Conservation (phyloP, 2,329 filamentous ascomycete species). For the Ophiocordyceps camponoti-saundersi region DNA sequence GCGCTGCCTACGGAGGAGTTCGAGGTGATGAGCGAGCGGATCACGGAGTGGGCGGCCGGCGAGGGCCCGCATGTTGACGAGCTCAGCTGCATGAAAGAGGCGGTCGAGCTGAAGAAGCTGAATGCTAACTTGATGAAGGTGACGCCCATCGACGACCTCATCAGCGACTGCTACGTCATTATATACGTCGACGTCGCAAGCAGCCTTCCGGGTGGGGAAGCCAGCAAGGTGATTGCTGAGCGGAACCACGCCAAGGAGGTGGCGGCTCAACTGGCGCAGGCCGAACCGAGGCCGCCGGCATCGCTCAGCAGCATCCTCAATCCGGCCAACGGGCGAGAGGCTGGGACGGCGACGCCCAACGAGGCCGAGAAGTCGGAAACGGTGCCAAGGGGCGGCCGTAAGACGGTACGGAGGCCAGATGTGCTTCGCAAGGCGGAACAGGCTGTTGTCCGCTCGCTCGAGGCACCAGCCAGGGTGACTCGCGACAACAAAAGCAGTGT, state of each 20-base stretch:
- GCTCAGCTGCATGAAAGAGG: conserved; percentile 38
- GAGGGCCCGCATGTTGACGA: conserved; percentile 21
- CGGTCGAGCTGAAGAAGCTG: conserved; percentile 46
- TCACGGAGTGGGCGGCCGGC: conserved; percentile 34
- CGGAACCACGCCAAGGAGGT: conserved; percentile 24
- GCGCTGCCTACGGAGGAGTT: conserved; percentile 35
- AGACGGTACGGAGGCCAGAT: conserved; percentile 33
- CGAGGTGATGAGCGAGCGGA: conserved; percentile 35
- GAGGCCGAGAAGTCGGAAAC: conserved; percentile 24
- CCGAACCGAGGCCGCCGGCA: background rate
- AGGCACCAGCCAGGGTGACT: conserved; percentile 24
- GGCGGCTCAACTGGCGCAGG: conserved; percentile 15
- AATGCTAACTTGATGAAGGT: conserved; percentile 82
- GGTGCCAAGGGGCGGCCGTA: conserved; percentile 19
- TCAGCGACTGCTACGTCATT: conserved; percentile 73
- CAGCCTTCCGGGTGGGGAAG: conserved; percentile 33
- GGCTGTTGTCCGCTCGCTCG: conserved; percentile 31
- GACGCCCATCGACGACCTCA: conserved; percentile 76
- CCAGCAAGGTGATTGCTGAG: conserved; percentile 28
- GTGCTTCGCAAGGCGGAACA: conserved; percentile 45
- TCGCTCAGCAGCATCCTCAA: conserved; percentile 26
- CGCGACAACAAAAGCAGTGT: conserved; percentile 29
- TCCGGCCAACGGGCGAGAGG: conserved; percentile 21
- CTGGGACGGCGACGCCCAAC: conserved; percentile 16
- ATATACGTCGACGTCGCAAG: conserved; percentile 53